phyloP scores from a whole-genome alignment of 2,329 filamentous ascomycete genomes.

The Aschersonia sp. region DNA sequence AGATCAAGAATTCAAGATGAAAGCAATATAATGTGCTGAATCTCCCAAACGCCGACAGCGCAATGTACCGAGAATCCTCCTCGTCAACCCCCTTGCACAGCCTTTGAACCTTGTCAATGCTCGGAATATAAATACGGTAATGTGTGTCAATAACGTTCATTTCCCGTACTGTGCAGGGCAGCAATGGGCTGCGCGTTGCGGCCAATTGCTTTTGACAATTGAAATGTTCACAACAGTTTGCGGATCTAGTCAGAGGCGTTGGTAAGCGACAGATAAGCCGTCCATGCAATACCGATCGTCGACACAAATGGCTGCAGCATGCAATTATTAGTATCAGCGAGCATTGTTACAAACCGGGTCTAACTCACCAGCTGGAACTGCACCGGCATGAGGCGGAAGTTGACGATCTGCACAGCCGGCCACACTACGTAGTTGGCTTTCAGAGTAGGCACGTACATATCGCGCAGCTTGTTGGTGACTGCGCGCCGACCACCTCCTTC shows the following conservation, averaged over 20 bases:
- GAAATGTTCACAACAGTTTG: no score
- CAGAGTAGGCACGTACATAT: constrained; percentile 85
- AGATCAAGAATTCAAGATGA: no score
- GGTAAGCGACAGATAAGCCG: constrained; percentile 83
- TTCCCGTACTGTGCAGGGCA: no score
- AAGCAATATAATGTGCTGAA: no score
- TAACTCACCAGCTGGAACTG: constrained; percentile 83
- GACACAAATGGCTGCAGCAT: constrained; percentile 77
- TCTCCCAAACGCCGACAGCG: no score
- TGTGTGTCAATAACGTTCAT: no score
- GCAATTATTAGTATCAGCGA: background rate
- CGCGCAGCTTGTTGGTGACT: constrained; percentile 70
- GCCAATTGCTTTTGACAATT: no score
- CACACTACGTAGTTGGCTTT: constrained; percentile 94
- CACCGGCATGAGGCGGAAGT: constrained; percentile 89
- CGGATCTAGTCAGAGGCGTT: constrained; percentile 63
- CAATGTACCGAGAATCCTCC: no score
- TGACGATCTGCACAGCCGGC: constrained; percentile 91
- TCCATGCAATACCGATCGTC: constrained; percentile 93
- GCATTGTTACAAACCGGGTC: background rate
- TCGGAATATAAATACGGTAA: no score
- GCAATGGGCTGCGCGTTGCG: no score
- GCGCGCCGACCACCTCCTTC: constrained; percentile 80
- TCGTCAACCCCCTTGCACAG: no score
- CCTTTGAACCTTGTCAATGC: no score